Evolutionary conservation across 176 grass and related monocot species (phyloP).

Genomic region (Carex parvula): DNA sequence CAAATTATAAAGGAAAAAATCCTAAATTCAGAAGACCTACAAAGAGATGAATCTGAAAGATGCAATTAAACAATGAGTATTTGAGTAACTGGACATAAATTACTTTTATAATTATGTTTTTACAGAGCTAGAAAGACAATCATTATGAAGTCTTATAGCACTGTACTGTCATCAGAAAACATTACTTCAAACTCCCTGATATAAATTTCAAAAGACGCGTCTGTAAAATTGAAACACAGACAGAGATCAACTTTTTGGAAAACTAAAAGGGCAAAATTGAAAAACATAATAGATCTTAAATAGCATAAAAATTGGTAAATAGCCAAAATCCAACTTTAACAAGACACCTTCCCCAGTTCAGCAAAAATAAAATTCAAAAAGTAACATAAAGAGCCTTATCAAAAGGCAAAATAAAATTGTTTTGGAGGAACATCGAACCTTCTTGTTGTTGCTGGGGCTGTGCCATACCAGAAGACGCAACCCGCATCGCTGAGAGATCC

Average conservation of each 20-base stretch:
- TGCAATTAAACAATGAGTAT: neutral
- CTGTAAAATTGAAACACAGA: neutral
- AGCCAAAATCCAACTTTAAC: neutral
- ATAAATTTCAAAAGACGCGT: slow-evolving; percentile 1
- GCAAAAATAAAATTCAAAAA: neutral
- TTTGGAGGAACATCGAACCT: neutral
- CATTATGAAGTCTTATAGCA: neutral
- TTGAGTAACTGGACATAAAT: neutral
- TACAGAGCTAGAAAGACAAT: neutral
- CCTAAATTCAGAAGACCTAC: neutral
- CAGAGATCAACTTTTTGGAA: neutral
- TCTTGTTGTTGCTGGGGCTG: slow-evolving; percentile 25
- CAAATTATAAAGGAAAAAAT: neutral
- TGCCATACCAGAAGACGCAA: slow-evolving; percentile 17
- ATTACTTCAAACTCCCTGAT: neutral
- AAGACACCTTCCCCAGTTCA: neutral
- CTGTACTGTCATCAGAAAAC: neutral
- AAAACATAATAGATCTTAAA: neutral
- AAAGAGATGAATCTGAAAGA: neutral
- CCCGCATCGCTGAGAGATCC: slow-evolving; percentile 23
- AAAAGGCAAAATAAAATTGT: neutral
- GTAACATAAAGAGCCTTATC: neutral
- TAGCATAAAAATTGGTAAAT: neutral
- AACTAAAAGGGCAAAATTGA: slow-evolving; percentile 11
- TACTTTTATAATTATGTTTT: neutral